Conservation (phyloP, 495 filamentous ascomycete genomes). For the Penicillium egyptiacum region DNA sequence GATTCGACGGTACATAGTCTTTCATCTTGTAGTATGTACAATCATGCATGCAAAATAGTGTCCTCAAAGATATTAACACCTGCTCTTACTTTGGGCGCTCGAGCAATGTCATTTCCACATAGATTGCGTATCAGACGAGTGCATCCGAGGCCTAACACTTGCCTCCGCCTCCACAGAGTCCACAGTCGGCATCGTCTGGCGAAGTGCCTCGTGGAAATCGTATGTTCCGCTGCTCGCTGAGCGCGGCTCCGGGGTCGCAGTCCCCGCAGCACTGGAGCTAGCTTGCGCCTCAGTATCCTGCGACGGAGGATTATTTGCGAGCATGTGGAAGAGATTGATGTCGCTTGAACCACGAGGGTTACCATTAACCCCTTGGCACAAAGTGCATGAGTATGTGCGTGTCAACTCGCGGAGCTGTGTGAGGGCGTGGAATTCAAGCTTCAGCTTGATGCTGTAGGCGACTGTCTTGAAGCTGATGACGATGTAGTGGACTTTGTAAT, state of each 20-base stretch:
- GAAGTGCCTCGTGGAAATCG: conserved; percentile 25
- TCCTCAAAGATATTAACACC: neutral
- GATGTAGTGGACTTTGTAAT: conserved; percentile 48
- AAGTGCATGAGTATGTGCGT: conserved; percentile 7
- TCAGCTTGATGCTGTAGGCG: conserved; percentile 61
- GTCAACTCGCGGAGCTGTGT: conserved; percentile 21
- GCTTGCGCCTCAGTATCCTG: conserved; percentile 1
- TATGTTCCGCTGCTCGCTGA: conserved; percentile 13
- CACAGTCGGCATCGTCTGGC: conserved; percentile 17
- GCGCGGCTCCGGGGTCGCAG: neutral
- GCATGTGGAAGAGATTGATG: conserved; percentile 21
- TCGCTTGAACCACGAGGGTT: conserved; percentile 18
- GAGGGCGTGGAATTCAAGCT: conserved; percentile 59
- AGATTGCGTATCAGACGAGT: neutral
- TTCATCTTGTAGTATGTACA: neutral
- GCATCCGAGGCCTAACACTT: neutral
- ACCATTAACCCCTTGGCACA: conserved; percentile 2
- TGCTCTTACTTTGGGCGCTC: neutral
- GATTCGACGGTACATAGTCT: neutral
- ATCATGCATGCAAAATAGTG: neutral
- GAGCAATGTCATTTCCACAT: conserved; percentile 8
- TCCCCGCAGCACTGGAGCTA: neutral
- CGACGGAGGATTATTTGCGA: neutral
- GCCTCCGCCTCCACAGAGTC: neutral
- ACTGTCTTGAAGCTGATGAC: conserved; percentile 50